A percentile compares a stretch with the other conserved stretches of the same genome.
These are phyloP conservation scores for Eucalyptus shirleyi DNA, from an alignment of 345 rosid genomes.

Conservation along the genomic window DNA sequence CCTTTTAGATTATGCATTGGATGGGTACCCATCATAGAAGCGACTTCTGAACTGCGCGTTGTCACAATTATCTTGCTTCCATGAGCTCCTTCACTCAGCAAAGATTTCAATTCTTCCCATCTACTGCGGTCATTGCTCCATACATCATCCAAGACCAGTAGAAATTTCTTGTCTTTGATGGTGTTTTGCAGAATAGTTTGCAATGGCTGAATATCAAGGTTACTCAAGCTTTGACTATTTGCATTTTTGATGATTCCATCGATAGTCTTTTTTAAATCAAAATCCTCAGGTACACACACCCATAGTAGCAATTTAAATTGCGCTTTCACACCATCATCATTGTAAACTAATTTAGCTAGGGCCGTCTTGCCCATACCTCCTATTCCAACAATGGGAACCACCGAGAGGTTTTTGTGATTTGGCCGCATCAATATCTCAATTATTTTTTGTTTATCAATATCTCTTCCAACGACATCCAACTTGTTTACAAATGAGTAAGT, in stretches of 20 bases:
- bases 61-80: background rate
- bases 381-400: no score
- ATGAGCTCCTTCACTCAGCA: rapidly evolving
- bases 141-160: background rate
- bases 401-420: no score
- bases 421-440: no score
- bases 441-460: no score
- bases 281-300: rapidly evolving
- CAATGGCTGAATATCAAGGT: no score
- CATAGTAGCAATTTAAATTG: rapidly evolving
- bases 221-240: no score
- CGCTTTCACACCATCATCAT: rapidly evolving
- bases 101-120: background rate
- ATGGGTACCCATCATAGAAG: background rate
- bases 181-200: rapidly evolving
- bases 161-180: background rate
- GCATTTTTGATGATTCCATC: rapidly evolving
- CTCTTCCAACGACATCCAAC: no score
- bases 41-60: background rate
- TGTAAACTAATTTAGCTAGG: no score
- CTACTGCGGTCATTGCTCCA: background rate
- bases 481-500: no score
- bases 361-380: no score
- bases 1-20: background rate
- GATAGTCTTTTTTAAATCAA: no score